Percentiles rank a stretch among this genome's conserved stretches.
These are phyloP conservation scores for Blastomyces emzantsi DNA, from an alignment of 2,329 filamentous ascomycete species.

Conservation along the genomic window DNA sequence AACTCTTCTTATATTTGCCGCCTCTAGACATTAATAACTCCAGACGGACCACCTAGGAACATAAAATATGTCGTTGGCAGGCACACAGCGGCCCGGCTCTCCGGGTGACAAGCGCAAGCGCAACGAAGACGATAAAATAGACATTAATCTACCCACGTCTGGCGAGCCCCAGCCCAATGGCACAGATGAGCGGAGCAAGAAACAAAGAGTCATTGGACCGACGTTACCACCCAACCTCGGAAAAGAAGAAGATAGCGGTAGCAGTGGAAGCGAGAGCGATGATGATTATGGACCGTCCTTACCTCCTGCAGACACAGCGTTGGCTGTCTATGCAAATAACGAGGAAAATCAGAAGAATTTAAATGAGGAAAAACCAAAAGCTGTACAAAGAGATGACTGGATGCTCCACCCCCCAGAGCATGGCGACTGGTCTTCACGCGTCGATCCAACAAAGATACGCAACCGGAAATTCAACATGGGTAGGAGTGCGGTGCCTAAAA, in stretches of 20 bases:
- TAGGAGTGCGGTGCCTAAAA: constrained; percentile 44
- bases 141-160: not conserved
- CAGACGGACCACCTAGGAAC: not conserved
- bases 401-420: constrained; percentile 61
- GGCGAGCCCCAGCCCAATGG: not conserved
- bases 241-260: constrained; percentile 18
- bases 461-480: constrained; percentile 71
- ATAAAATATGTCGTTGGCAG: not conserved
- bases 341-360: constrained; percentile 8
- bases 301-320: constrained; percentile 15
- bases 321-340: not conserved
- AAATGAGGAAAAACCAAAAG: constrained; percentile 32
- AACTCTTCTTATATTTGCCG: not conserved
- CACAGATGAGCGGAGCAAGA: constrained; percentile 28
- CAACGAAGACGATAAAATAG: not conserved
- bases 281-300: constrained; percentile 29
- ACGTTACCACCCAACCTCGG: constrained; percentile 35
- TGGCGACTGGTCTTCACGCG: constrained; percentile 45
- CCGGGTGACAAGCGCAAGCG: constrained; percentile 8
- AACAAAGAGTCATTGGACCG: constrained; percentile 45
- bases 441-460: constrained; percentile 73
- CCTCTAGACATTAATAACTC: not conserved
- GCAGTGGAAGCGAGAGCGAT: constrained; percentile 34
- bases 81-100: not conserved
- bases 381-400: constrained; percentile 67